Evolutionary conservation across 805 yeast genomes (phyloP), one percentile per base, ranked within the genome.

Genomic region (Pichia sporocuriosa): DNA sequence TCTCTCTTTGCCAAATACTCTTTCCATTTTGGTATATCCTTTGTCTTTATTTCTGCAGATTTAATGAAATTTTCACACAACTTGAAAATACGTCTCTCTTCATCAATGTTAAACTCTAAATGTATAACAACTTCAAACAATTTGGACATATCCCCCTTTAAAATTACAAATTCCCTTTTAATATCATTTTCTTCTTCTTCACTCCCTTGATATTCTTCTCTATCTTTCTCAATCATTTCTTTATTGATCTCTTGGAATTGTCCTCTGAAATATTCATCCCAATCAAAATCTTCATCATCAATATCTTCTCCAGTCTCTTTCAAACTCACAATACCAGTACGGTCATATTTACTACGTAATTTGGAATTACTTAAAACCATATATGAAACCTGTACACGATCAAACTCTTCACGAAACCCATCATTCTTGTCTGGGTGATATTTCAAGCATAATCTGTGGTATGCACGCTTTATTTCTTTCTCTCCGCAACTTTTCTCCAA

Each of bases 81-180:
- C 2, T 57, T 58, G 42, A 71, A 74, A 33, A 84, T 68, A 29
- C 96, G 69, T 25, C 60, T 61, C 52, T 84, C 94, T 51, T 81
- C 87, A 0, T 57, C 65, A 28, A 67, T 71, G 29, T 63, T 63
- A 33, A 81, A 69, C 47, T 82, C 88, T 39, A 84, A 69, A 60
- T 88, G 96, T 9, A 93, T 83, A 4, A 88, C 80, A 26, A 70
- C 68, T 56, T 86, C 95, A 55, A 87, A 83, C 6, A 87, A 63
- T 38, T 68, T 66, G 35, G 80, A 65, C 52, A 87, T 75, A 52
- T 84, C 85, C 5, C 95, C 95, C 19, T 53, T 42, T 35, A 42
- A 45, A 12, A 75, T 70, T 34, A 70, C 69, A 50, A 68, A 74
- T 8, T 67, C 59, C 63, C 81, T 81, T 32, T 76, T 44, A n/a